Conservation (phyloP, 805 yeast genomes). For the Yamadazyma laniorum region DNA sequence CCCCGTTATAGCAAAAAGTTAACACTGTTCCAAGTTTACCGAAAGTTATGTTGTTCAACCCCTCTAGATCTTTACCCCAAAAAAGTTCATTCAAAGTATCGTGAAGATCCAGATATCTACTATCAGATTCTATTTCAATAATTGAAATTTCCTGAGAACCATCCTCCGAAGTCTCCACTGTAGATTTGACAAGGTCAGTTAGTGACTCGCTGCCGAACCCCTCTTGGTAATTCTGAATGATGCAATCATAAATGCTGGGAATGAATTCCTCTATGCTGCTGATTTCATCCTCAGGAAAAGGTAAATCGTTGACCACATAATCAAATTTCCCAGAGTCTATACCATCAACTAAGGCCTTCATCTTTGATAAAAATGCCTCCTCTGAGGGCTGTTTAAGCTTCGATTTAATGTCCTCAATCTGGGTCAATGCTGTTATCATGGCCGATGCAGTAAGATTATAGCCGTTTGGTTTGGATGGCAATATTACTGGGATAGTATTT, state of each 20-base stretch:
- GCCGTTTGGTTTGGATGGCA: background rate
- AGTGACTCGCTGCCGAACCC: conserved; percentile 9
- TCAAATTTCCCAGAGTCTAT: conserved; percentile 3
- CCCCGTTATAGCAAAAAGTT: conserved; percentile 29
- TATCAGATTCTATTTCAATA: conserved; percentile 34
- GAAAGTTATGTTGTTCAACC: conserved; percentile 28
- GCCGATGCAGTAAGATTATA: conserved; percentile 2
- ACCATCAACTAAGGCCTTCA: conserved; percentile 2
- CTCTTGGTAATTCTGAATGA: conserved; percentile 8
- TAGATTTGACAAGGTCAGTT: conserved; percentile 21
- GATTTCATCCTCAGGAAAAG: conserved; percentile 7
- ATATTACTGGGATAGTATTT: conserved; percentile 8
- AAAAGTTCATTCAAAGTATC: conserved; percentile 35
- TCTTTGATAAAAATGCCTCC: conserved; percentile 3
- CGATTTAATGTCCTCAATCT: conserved; percentile 11
- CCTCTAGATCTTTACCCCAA: conserved; percentile 33
- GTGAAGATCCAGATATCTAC: conserved; percentile 24
- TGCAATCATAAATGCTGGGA: conserved; percentile 15
- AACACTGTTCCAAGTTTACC: conserved; percentile 28
- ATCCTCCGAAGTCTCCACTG: conserved; percentile 29
- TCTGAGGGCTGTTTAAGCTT: conserved; percentile 3
- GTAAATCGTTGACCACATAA: conserved; percentile 10
- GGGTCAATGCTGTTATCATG: conserved; percentile 8
- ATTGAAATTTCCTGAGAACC: conserved; percentile 18
- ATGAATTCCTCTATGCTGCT: conserved; percentile 21